Conservation (phyloP, 2,329 filamentous ascomycete genomes). For the Aspergillus niger region DNA sequence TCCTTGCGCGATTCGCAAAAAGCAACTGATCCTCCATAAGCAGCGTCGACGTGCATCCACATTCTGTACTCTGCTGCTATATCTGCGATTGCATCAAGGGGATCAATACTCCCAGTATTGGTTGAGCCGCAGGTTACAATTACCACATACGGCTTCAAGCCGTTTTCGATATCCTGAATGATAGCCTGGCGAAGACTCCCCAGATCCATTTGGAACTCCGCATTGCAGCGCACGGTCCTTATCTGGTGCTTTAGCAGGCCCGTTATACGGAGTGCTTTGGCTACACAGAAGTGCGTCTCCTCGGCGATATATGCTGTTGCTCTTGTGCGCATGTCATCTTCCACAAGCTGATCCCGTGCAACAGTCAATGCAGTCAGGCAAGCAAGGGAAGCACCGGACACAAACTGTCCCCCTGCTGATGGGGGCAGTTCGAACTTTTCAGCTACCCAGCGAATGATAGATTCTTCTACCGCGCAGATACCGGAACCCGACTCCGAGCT, state of each 20-base stretch:
- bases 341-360: slow-evolving; percentile 21
- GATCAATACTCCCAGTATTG: slow-evolving; percentile 24
- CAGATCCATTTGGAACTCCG: slow-evolving; percentile 15
- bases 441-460: slow-evolving; percentile 20
- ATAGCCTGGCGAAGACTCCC: slow-evolving; percentile 6
- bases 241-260: slow-evolving; percentile 21
- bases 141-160: slow-evolving; percentile 17
- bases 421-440: slow-evolving; percentile 17
- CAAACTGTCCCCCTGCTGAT: slow-evolving; percentile 20
- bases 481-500: slow-evolving; percentile 13
- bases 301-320: slow-evolving; percentile 21
- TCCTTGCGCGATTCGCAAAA: slow-evolving; percentile 15
- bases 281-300: slow-evolving; percentile 21
- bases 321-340: neutral
- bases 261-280: slow-evolving; percentile 17
- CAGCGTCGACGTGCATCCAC: slow-evolving; percentile 29
- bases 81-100: slow-evolving; percentile 14
- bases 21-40: slow-evolving; percentile 22
- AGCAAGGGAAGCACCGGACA: slow-evolving; percentile 26
- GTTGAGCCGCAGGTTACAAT: slow-evolving; percentile 23
- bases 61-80: slow-evolving; percentile 13
- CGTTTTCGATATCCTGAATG: slow-evolving; percentile 2
- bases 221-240: slow-evolving; percentile 14
- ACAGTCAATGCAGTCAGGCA: slow-evolving; percentile 23
- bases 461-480: slow-evolving; percentile 14